Evolutionary conservation across 257 asterid species (phyloP).

Genomic region (Solanum verrucosum): DNA sequence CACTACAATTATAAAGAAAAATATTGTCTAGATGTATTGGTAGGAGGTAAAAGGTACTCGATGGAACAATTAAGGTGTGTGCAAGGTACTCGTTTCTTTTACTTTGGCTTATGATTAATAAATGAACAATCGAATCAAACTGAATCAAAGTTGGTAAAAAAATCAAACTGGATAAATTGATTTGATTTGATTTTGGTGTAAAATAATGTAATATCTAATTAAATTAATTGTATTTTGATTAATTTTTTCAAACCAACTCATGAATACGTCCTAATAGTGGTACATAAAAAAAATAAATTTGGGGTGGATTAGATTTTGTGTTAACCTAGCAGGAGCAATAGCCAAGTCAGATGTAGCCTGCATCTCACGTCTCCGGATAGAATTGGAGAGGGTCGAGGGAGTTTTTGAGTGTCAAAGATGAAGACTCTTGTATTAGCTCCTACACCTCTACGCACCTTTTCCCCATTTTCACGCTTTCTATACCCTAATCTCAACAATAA

Average conservation of each 20-base stretch:
- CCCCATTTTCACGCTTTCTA: slow-evolving; percentile 3
- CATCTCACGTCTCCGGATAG: neutral
- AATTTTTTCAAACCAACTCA: no score
- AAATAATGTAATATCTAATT: no score
- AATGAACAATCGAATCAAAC: neutral
- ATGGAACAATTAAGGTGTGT: neutral
- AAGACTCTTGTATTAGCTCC: slow-evolving; percentile 6
- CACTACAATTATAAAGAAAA: neutral
- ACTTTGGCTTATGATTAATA: no score
- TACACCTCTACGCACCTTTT: slow-evolving; percentile 6
- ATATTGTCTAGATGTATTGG: neutral
- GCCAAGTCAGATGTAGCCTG: neutral
- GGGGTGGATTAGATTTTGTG: neutral
- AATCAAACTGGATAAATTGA: no score
- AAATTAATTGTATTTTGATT: no score
- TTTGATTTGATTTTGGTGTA: no score
- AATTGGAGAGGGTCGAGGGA: neutral
- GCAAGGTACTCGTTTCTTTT: neutral
- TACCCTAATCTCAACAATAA: neutral
- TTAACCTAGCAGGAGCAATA: neutral
- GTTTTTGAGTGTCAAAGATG: slow-evolving; percentile 1
- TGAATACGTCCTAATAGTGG: neutral
- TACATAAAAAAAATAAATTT: no score
- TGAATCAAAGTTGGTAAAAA: no score
- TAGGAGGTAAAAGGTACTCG: neutral